Percentiles rank a stretch among this genome's conserved stretches.
These are phyloP conservation scores for Epichloe gansuensis DNA, from an alignment of 2,329 filamentous ascomycete species.

Conservation along the genomic window DNA sequence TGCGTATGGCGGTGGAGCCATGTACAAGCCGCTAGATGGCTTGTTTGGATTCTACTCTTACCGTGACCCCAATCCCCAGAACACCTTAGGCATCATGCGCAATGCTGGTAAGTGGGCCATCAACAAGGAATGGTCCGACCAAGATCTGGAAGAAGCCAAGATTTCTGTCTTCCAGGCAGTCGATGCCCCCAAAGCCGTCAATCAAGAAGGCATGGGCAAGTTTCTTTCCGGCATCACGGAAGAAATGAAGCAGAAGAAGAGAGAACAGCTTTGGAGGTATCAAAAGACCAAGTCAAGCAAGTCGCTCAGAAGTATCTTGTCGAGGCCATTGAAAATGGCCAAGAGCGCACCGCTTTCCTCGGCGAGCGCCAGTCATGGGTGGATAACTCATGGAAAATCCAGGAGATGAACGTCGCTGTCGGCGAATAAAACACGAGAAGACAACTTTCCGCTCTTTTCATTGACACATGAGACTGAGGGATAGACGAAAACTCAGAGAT, in stretches of 20 bases:
- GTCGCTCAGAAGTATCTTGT: constrained; percentile 77
- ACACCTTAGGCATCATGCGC: constrained; percentile 74
- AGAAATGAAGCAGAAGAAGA: constrained; percentile 75
- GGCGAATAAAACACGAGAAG: neutral
- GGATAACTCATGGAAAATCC: constrained; percentile 59
- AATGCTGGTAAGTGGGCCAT: constrained; percentile 74
- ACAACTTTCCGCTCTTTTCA: neutral
- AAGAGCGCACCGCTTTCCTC: constrained; percentile 59
- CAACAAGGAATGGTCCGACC: constrained; percentile 67
- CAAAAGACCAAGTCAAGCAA: constrained; percentile 62
- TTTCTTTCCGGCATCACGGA: constrained; percentile 80
- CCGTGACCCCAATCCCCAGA: constrained; percentile 87
- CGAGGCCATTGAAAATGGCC: constrained; percentile 44
- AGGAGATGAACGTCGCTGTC: constrained; percentile 53
- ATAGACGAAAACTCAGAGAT: neutral
- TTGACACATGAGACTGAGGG: neutral
- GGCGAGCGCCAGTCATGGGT: constrained; percentile 77
- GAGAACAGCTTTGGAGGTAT: constrained; percentile 84
- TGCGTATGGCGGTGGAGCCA: constrained; percentile 87
- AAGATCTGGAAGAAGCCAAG: constrained; percentile 91
- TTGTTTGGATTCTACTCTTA: constrained; percentile 94
- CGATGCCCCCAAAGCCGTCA: constrained; percentile 80
- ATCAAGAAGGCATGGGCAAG: constrained; percentile 71
- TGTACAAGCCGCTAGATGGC: constrained; percentile 66
- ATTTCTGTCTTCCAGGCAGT: constrained; percentile 85